A percentile compares a stretch with the other conserved stretches of the same genome.
Conservation (phyloP, 2,329 filamentous ascomycete genomes). For the Colletotrichum sp. region DNA sequence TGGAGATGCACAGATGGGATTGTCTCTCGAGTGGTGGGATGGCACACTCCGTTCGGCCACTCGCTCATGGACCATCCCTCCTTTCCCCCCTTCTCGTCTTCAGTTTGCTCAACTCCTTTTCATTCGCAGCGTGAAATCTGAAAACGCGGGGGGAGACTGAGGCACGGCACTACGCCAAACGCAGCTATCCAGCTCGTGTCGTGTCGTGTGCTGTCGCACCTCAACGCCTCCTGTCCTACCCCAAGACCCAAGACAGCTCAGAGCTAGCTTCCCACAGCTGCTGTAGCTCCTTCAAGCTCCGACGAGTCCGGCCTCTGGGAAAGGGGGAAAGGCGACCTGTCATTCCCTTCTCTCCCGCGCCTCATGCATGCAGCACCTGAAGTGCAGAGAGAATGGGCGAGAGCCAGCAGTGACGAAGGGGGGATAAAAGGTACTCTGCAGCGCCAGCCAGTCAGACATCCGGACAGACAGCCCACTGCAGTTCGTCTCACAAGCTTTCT, state of each 20-base stretch:
- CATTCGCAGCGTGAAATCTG: background rate
- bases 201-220: background rate
- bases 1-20: constrained; percentile 17
- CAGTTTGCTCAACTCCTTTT: background rate
- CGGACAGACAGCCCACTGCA: background rate
- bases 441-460: background rate
- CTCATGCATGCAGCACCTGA: background rate
- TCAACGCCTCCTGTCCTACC: background rate
- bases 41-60: background rate
- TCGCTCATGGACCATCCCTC: background rate
- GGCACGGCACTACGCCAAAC: background rate
- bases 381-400: background rate
- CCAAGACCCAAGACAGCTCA: background rate
- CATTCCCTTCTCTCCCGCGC: background rate
- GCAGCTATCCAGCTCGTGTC: background rate
- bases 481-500: constrained; percentile 15
- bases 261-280: background rate
- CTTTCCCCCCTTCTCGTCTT: background rate
- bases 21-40: background rate
- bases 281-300: background rate
- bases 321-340: background rate
- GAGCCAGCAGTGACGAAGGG: background rate
- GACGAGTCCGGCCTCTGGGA: background rate
- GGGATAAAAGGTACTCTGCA: background rate
- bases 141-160: background rate